Percentiles rank a stretch among this genome's conserved stretches.
Evolutionary conservation across 805 yeast species (phyloP).

Genomic region (Schwanniomyces sp.): DNA sequence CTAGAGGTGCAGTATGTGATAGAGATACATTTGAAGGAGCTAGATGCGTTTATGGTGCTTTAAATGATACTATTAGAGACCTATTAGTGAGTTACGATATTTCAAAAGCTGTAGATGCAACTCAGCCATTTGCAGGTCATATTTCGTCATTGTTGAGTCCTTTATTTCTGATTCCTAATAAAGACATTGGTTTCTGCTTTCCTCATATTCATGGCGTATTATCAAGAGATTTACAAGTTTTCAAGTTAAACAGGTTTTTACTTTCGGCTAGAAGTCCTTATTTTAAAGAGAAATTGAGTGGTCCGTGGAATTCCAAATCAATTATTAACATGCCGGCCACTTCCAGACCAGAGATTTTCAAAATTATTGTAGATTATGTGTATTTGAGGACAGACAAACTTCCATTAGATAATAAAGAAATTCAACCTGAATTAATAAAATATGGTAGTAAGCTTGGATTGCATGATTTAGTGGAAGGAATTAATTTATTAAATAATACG

Average conservation of each 20-base stretch:
- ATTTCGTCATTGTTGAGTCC: constrained; percentile 48
- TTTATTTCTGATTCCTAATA: constrained; percentile 18
- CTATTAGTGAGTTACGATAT: constrained; percentile 61
- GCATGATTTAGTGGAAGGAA: constrained; percentile 33
- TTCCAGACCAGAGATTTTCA: constrained; percentile 17
- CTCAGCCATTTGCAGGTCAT: constrained; percentile 74
- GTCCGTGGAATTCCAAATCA: constrained; percentile 18
- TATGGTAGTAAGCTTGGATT: constrained; percentile 35
- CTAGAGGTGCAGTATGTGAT: constrained; percentile 73
- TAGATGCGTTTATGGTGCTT: constrained; percentile 72
- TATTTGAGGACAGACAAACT: constrained; percentile 31
- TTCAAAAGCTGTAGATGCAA: constrained; percentile 63
- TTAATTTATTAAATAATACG: constrained; percentile 25
- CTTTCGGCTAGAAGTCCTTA: constrained; percentile 35
- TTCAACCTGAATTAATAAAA: constrained; percentile 18
- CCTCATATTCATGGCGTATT: constrained; percentile 15
- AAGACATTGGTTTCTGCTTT: constrained; percentile 32
- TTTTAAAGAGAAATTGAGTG: constrained; percentile 20
- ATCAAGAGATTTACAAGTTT: constrained; percentile 10
- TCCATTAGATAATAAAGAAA: constrained; percentile 18
- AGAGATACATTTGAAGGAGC: constrained; percentile 83
- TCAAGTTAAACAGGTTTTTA: constrained; percentile 26
- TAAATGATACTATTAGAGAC: constrained; percentile 63
- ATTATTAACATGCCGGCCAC: constrained; percentile 16
- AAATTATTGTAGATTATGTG: constrained; percentile 25